phyloP scores from a whole-genome alignment of 1,139 yeast genomes.

The Lodderomyces oxycetoniae region DNA sequence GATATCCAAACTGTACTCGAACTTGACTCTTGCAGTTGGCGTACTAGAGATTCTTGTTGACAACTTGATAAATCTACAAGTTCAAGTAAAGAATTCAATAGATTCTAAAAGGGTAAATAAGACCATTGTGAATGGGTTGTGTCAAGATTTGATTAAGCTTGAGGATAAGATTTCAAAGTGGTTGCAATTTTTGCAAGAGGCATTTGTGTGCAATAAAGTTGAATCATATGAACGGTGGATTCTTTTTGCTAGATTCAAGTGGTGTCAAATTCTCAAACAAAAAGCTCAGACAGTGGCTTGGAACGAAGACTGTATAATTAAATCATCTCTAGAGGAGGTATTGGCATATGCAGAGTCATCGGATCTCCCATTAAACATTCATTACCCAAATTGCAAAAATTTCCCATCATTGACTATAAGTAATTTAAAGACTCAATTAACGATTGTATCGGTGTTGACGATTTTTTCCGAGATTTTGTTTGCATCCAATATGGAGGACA shows the following conservation, averaged over 20 bases:
- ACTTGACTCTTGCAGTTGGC: constrained; percentile 18
- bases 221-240: constrained; percentile 2
- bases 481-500: constrained; percentile 29
- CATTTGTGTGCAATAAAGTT: neutral
- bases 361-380: constrained; percentile 11
- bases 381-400: constrained; percentile 46
- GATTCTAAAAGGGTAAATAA: constrained; percentile 17
- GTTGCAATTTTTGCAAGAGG: constrained; percentile 22
- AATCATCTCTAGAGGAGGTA: constrained; percentile 22
- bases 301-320: constrained; percentile 27
- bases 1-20: neutral
- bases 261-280: constrained; percentile 33
- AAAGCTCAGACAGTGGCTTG: constrained; percentile 29
- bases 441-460: constrained; percentile 62
- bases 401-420: constrained; percentile 55
- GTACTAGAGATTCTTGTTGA: constrained; percentile 60
- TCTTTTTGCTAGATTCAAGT: constrained; percentile 23
- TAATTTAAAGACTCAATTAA: constrained; percentile 56
- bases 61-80: constrained; percentile 30
- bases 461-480: constrained; percentile 58
- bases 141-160: constrained; percentile 34
- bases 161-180: constrained; percentile 39
- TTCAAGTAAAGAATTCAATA: constrained; percentile 23
- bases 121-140: constrained; percentile 22
- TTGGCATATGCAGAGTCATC: constrained; percentile 11